These are phyloP conservation scores for Ceratobasidium theobromae DNA, from an alignment of 1,284 basidiomycete genomes.

Conservation along the genomic window DNA sequence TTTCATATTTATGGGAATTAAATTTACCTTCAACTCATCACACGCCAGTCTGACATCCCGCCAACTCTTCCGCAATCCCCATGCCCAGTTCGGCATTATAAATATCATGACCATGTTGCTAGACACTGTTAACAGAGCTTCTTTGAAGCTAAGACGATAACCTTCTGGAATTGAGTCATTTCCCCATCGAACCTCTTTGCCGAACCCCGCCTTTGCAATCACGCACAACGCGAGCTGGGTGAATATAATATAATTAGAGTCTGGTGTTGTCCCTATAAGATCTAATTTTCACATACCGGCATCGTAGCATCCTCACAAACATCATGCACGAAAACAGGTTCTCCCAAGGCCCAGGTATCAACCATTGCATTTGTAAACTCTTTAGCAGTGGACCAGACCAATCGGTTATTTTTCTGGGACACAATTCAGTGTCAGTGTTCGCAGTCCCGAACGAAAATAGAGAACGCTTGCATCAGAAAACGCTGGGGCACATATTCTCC, in stretches of 20 bases:
- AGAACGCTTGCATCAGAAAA: slow-evolving; percentile 9
- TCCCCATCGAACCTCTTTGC: slow-evolving; percentile 28
- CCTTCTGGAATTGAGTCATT: slow-evolving; percentile 2
- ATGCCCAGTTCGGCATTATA: slow-evolving; percentile 13
- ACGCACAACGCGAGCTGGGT: slow-evolving; percentile 25
- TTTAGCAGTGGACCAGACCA: background rate
- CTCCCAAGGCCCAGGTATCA: background rate
- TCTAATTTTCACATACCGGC: background rate
- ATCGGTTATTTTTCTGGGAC: slow-evolving; percentile 2
- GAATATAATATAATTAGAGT: too few species aligned
- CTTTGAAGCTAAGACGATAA: slow-evolving; percentile 29
- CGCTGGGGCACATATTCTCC: slow-evolving; percentile 2
- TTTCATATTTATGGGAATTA: too few species aligned
- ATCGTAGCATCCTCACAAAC: background rate
- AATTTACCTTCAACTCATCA: background rate
- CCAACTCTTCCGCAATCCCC: background rate
- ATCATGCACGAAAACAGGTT: background rate
- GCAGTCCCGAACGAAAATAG: background rate
- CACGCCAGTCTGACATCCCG: background rate
- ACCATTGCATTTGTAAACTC: slow-evolving; percentile 7
- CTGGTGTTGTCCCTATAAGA: background rate
- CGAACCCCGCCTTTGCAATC: slow-evolving; percentile 34
- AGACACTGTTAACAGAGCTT: slow-evolving; percentile 1
- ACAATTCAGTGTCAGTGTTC: background rate
- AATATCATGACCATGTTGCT: background rate